Evolutionary conservation across 495 filamentous ascomycete genomes (phyloP), one percentile per base, ranked within the genome.

Genomic region (Podospora pseudoanserina): DNA sequence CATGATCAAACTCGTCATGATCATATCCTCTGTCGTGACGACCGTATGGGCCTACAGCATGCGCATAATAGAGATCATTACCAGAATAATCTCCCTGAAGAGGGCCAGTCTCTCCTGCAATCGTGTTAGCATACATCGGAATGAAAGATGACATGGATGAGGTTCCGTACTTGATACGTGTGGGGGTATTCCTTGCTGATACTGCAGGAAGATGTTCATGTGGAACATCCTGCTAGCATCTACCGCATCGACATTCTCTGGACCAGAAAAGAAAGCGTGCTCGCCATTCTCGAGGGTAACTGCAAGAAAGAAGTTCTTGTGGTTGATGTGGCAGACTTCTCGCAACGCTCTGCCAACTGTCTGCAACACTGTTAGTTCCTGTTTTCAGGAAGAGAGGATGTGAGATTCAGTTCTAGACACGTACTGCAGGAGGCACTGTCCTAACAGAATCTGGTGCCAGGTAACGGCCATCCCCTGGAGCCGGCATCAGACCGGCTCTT

Each of bases 241-340:
- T 32, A 69, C 60, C 15, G 72, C 61, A 3, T 72, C 58, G 0
- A 78, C 28, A 68, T 68, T 61, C 4, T 69, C 56, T 2, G 76
- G 78, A 2, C 75, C 75, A 0, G 76, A 70, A 62, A 81, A 82
- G 28, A 74, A 74, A 9, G 62, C 70, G 6, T 70, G 63, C 4
- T 72, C 67, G 4, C 79, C 80, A 20, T 79, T 67, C 3, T 77
- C 78, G 13, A 73, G 73, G 19, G 76, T 28, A 13, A 74, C 69
- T 39, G 77, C 78, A 15, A 81, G 71, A 44, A 83, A 78, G 60
- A 77, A 83, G 66, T 72, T 73, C n/a, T 76, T 68, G 0, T 70
- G 71, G 13, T 74, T 66, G 58, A 83, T 77, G 34, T 72, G 69
- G 67, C 80, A 82, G 16, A 78, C 72, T 23, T 80, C 79, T 16